A percentile compares a stretch with the other conserved stretches of the same genome.
Conservation (phyloP, 495 filamentous ascomycete species). For the Penicillium turbatum region DNA sequence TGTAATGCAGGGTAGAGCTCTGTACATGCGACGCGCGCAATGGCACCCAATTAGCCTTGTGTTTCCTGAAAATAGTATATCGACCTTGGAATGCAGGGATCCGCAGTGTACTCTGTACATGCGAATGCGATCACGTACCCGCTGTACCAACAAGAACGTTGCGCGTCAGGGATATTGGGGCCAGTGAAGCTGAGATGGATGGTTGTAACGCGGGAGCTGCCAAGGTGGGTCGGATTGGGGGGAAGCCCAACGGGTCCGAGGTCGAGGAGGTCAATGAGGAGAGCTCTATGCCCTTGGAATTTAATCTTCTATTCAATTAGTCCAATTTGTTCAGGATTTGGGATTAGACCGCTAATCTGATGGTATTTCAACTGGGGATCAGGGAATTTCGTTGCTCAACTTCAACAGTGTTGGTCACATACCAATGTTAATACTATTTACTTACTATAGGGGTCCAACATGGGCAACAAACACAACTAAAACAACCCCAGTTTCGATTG, state of each 20-base stretch:
- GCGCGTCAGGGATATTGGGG: slow-evolving; percentile 13
- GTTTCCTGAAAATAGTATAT: slow-evolving; percentile 11
- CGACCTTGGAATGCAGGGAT: slow-evolving; percentile 4
- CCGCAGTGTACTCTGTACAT: neutral
- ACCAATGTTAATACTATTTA: slow-evolving; percentile 15
- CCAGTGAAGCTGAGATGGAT: slow-evolving; percentile 14
- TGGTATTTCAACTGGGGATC: slow-evolving; percentile 9
- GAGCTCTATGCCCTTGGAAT: neutral
- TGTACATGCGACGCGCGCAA: slow-evolving; percentile 37
- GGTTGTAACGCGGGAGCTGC: slow-evolving; percentile 36
- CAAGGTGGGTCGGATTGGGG: slow-evolving; percentile 35
- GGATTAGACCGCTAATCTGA: slow-evolving; percentile 23
- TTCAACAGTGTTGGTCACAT: slow-evolving; percentile 13
- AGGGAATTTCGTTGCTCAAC: too few relatives aligned
- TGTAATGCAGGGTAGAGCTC: slow-evolving; percentile 31
- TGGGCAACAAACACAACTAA: too few relatives aligned
- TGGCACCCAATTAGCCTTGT: slow-evolving; percentile 26
- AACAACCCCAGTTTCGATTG: too few relatives aligned
- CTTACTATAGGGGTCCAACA: too few relatives aligned
- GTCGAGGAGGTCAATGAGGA: too few relatives aligned
- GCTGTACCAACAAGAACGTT: slow-evolving; percentile 26
- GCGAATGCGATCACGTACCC: slow-evolving; percentile 16
- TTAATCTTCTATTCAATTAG: slow-evolving; percentile 12
- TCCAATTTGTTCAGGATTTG: slow-evolving; percentile 32
- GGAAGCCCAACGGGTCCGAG: slow-evolving; percentile 24